Evolutionary conservation across 1,284 basidiomycete genomes (phyloP).

Genomic region (Fomitopsis betulina): DNA sequence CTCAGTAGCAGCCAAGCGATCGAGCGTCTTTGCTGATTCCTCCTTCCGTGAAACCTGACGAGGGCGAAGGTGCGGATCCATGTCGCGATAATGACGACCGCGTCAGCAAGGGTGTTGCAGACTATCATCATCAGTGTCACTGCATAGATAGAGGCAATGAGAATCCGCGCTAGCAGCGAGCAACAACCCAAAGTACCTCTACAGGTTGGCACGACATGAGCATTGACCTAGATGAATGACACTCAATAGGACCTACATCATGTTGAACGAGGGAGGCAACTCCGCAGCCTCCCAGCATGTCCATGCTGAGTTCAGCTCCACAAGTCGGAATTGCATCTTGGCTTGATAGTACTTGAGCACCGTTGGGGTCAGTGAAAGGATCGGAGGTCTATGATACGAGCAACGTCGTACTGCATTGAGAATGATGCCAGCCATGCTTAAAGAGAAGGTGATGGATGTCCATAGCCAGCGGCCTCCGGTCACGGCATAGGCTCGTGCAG

Average conservation of each 20-base stretch:
- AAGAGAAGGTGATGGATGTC: not conserved
- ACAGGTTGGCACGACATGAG: too few relatives aligned
- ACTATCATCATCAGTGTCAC: not conserved
- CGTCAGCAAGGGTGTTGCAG: not conserved
- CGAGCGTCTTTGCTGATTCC: not conserved
- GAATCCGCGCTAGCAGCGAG: not conserved
- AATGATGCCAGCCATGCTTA: not conserved
- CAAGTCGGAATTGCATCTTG: not conserved
- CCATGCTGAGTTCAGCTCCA: not conserved
- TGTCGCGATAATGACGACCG: not conserved
- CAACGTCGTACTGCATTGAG: not conserved
- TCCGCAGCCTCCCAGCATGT: not conserved
- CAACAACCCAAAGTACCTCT: too few relatives aligned
- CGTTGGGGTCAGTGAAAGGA: not conserved
- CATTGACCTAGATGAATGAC: too few relatives aligned
- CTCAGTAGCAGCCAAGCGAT: not conserved
- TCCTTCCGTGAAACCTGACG: not conserved
- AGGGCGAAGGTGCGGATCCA: not conserved
- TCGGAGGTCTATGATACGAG: not conserved
- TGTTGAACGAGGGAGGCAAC: not conserved
- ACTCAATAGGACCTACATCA: not conserved
- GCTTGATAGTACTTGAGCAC: not conserved
- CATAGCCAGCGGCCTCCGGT: not conserved
- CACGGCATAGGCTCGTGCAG: not conserved
- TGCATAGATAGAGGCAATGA: not conserved